phyloP scores from a whole-genome alignment of 257 asterid species.

The Solanum sejunctum region DNA sequence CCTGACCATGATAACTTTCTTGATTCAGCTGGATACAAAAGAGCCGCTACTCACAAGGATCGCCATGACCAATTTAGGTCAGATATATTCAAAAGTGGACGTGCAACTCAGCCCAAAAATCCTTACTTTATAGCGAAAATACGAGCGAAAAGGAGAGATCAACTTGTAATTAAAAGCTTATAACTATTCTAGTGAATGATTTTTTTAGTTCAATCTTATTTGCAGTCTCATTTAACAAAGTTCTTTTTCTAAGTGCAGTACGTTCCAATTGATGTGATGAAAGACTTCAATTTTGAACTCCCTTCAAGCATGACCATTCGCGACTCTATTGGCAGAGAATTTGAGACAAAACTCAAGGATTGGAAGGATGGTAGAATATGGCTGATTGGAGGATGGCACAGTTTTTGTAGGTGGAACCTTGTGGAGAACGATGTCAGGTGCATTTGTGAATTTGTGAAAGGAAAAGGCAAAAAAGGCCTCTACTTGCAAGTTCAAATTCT shows the following conservation, averaged over 20 bases:
- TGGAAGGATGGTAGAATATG: constrained; percentile 11
- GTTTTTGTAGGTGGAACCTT: constrained; percentile 1
- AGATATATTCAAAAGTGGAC: background rate
- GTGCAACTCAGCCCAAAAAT: background rate
- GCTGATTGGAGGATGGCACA: background rate
- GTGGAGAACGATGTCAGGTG: background rate
- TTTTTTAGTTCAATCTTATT: background rate
- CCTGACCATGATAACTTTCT: background rate
- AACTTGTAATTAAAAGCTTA: background rate
- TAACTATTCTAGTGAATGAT: background rate
- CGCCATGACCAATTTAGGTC: background rate
- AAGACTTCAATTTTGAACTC: background rate
- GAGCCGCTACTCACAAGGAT: background rate
- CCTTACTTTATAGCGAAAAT: background rate
- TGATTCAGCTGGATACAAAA: background rate
- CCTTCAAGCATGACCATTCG: background rate
- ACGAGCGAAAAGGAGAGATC: background rate
- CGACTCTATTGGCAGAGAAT: background rate
- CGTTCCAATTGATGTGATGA: background rate
- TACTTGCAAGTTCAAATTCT: background rate
- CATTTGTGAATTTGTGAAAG: constrained; percentile 2
- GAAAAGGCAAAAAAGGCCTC: background rate
- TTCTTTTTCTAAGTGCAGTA: background rate
- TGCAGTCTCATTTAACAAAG: background rate
- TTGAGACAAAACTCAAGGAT: background rate